Conservation (phyloP, 306 rosid species). For the Benincasa hispida region DNA sequence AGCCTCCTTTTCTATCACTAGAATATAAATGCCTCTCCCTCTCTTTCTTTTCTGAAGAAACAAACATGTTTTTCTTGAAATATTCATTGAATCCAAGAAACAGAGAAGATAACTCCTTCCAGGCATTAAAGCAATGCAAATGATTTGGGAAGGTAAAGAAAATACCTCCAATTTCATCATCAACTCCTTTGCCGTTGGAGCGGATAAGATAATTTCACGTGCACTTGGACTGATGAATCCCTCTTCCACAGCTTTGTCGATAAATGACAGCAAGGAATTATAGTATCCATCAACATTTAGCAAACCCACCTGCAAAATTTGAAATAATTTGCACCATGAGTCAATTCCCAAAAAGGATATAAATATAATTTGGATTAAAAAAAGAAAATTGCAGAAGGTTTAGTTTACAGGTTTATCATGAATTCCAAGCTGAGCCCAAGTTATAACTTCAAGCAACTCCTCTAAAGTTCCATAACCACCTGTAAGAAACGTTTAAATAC, state of each 20-base stretch:
- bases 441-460: conserved; percentile 73
- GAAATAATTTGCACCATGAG: neutral
- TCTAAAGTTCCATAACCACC: conserved; percentile 78
- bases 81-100: neutral
- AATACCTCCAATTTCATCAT: conserved; percentile 62
- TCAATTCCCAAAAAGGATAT: neutral
- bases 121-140: neutral
- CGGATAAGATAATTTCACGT: conserved; percentile 61
- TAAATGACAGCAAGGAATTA: conserved; percentile 48
- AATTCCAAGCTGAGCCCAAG: conserved; percentile 87
- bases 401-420: conserved; percentile 58
- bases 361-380: neutral
- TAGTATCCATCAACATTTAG: conserved; percentile 75
- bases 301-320: conserved; percentile 45
- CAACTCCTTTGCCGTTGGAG: conserved; percentile 54
- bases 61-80: neutral
- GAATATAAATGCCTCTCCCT: too few species aligned
- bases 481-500: conserved; percentile 19
- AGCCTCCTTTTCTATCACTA: neutral
- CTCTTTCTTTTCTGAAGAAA: neutral
- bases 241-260: conserved; percentile 73
- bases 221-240: conserved; percentile 57
- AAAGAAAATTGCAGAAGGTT: neutral
- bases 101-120: neutral
- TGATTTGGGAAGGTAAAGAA: neutral